phyloP scores from a whole-genome alignment of 768 basidiomycete species.

The Russula foetens region DNA sequence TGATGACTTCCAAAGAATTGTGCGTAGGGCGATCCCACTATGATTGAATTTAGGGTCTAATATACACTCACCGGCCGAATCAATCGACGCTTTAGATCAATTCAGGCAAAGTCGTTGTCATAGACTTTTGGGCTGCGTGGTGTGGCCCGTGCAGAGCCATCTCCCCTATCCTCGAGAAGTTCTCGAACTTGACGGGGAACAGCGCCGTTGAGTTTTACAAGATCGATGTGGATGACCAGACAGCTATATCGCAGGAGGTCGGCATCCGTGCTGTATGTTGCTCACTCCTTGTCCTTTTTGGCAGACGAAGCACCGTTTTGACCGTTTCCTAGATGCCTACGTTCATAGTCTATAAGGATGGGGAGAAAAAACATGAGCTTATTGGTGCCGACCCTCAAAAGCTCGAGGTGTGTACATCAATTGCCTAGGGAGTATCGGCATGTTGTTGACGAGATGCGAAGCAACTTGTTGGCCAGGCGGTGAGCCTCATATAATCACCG shows the following conservation, averaged over 20 bases:
- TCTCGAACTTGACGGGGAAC: constrained; percentile 29
- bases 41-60: background rate
- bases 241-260: constrained; percentile 46
- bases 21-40: constrained; percentile 25
- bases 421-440: background rate
- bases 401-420: constrained; percentile 32
- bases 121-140: constrained; percentile 78
- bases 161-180: constrained; percentile 54
- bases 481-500: too few relatives aligned
- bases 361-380: constrained; percentile 30
- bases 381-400: constrained; percentile 40
- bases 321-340: constrained; percentile 35
- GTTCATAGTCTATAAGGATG: constrained; percentile 33
- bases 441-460: too few relatives aligned
- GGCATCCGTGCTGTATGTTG: constrained; percentile 56
- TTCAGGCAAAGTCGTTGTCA: constrained; percentile 38
- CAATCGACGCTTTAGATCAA: constrained; percentile 33
- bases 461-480: too few relatives aligned
- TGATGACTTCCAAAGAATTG: constrained; percentile 23
- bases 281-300: background rate
- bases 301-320: background rate
- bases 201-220: constrained; percentile 54
- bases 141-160: constrained; percentile 65
- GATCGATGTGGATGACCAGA: constrained; percentile 59
- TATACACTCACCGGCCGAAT: too few relatives aligned